Evolutionary conservation across 176 grass and related monocot species (phyloP), one percentile per base, ranked within the genome.

Genomic region (Avena sativa): DNA sequence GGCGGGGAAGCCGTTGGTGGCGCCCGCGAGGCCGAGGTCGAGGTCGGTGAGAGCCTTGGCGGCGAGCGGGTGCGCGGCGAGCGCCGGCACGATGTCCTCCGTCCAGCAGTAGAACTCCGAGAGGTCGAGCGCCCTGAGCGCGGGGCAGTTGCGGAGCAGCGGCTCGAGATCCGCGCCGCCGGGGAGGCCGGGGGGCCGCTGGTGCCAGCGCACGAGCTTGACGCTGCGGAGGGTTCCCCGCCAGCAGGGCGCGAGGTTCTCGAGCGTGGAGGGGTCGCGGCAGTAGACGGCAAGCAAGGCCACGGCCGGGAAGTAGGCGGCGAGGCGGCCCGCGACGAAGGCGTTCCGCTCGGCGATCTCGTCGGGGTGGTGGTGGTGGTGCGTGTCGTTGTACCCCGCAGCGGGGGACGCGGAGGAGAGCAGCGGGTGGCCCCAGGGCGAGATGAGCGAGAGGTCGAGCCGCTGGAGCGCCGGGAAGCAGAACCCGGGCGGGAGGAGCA

Each of bases 21-120:
- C 92, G 86, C 82, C 85, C 3, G 97, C 92, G 53, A 94, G 92
- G 85, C 91, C 89, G 50, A 99, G 92, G 88, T 99, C 87, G 80
- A 99, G 89, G 64, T 85, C 84, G 55, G 91, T 74, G 74, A 99
- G 93, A 14, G 78, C 75, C 0, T 63, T 79, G 5, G 94, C 90
- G 13, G 91, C 89, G 19, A 55, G 3, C 0, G 91, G 91, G 65
- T 94, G 56, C 25, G 81, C 86, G 2, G 71, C 60, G 52, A 99
- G 87, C 4, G 97, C 94, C 25, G 79, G 89, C 28, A 77, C 32
- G 16, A 99, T 73, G 88, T 99, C 97, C 61, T 99, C 97, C 51
- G 91, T 94, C 97, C 97, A 99, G 94, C 97, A 99, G 81, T 99
- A 99, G 90, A 99, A 99, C 38, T 97, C 92, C 0, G 91, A 94